These are phyloP conservation scores for Saururus chinensis DNA, from an alignment of 164 flowering plant species.

Conservation along the genomic window DNA sequence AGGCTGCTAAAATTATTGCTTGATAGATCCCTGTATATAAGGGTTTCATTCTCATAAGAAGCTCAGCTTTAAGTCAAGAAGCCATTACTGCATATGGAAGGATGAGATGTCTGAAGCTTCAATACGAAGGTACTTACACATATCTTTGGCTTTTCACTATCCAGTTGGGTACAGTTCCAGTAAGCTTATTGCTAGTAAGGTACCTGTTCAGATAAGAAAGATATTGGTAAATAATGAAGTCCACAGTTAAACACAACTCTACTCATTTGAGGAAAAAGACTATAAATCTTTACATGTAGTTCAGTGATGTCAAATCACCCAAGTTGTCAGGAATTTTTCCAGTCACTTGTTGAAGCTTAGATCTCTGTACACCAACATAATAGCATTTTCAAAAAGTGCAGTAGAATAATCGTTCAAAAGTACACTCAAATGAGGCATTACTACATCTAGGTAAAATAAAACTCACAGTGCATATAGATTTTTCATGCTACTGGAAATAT, in stretches of 20 bases:
- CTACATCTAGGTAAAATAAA: no score
- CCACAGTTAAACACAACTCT: neutral
- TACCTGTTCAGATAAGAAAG: neutral
- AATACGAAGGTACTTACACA: no score
- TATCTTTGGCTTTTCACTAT: neutral
- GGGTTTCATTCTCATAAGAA: no score
- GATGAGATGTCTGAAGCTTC: no score
- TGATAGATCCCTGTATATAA: neutral
- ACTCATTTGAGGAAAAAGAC: neutral
- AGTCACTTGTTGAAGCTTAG: neutral
- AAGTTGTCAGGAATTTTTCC: neutral
- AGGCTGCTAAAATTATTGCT: neutral
- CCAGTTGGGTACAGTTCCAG: neutral
- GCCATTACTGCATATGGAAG: no score
- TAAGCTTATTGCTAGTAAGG: neutral
- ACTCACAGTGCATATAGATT: neutral
- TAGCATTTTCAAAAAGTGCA: neutral
- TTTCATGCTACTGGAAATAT: neutral
- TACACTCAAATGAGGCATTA: neutral
- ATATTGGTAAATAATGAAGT: neutral
- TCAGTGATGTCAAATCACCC: neutral
- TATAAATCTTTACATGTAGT: neutral
- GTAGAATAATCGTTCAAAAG: neutral
- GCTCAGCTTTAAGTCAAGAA: no score
- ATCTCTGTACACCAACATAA: neutral